Base-by-base conservation (phyloP, 768 basidiomycete genomes). In the Lactifluus pinguis region DNA sequence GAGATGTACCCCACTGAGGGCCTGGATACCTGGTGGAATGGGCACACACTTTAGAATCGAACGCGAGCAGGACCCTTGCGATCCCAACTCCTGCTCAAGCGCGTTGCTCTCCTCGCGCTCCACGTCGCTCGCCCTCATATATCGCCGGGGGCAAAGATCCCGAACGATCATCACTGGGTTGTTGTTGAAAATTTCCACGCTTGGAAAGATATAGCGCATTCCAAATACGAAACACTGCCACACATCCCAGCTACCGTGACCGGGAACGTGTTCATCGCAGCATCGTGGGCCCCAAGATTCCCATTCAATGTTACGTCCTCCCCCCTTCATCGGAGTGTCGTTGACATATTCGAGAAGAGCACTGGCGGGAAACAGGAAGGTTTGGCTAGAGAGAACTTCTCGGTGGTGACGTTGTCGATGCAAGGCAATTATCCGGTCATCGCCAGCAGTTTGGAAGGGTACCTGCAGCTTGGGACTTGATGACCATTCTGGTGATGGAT, bases 391-490 rank as follows among this genome's bases (percentile, higher is more conserved):
- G 34, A 2, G 17, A 19, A 32, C 6, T 21, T 15, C 17, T 10
- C 14, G 30, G 48, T n/a, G 1, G 29, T 19, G 1, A 25, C 2
- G 19, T 30, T n/a, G 25, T 15, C 57, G 30, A 38, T 51, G 57
- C 42, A 61, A 32, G 3, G 42, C 56, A 53, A 66, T 39, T 21
- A 53, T 39, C 13, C 49, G 58, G 15, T 66, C 59, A n/a, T 61
- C 41, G 13, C 52, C 6, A 19, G 60, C 42, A 19, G 42, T 53
- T 41, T 53, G 53, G 50, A 66, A 66, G 10, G 65, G 74, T 74
- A 80, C 50, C 34, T 50, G 53, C 61, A 58, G 21, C 17, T 38
- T 13, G 19, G 47, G 30, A 30, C 21, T 41, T 15, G 61, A 19
- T 36, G 21, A 49, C 62, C 62, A 61, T 30, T 19, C 19, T 9